Evolutionary conservation across 2,329 filamentous ascomycete species (phyloP).

Genomic region (Penicillium sp.): DNA sequence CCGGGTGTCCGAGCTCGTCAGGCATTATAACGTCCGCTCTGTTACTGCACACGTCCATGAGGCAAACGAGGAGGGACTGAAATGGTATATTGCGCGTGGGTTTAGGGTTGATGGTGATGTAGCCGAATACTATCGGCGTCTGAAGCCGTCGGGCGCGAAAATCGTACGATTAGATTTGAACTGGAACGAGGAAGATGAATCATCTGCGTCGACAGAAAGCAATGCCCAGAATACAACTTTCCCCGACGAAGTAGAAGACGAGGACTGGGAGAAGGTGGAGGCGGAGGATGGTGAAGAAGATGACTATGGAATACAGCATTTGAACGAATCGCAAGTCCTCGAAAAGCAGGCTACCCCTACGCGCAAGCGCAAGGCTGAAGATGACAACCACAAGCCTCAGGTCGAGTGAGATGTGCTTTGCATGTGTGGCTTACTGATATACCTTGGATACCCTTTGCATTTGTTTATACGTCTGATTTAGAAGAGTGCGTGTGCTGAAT

Average conservation of each 20-base stretch:
- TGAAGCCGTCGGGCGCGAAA: conserved; percentile 56
- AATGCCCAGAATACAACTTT: background rate
- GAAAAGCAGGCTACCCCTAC: conserved; percentile 22
- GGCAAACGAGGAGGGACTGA: conserved; percentile 57
- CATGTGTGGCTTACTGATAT: conserved; percentile 7
- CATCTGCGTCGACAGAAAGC: background rate
- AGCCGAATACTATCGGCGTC: conserved; percentile 58
- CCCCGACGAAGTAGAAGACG: conserved; percentile 30
- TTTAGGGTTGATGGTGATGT: conserved; percentile 52
- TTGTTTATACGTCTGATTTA: background rate
- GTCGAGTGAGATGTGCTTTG: conserved; percentile 13
- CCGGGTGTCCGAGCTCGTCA: conserved; percentile 38
- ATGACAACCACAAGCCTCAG: conserved; percentile 19
- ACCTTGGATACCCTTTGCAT: conserved; percentile 13
- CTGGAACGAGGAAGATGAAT: conserved; percentile 22
- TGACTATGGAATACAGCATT: conserved; percentile 30
- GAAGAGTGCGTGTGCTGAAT: background rate
- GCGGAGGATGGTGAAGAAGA: conserved; percentile 35
- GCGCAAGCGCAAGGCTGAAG: conserved; percentile 33
- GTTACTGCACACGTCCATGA: conserved; percentile 65
- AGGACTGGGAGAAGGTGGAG: conserved; percentile 46
- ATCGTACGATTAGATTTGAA: conserved; percentile 45
- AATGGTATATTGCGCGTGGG: conserved; percentile 59
- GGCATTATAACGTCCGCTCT: conserved; percentile 49
- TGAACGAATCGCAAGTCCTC: conserved; percentile 34